These are phyloP conservation scores for Bidens hawaiensis DNA, from an alignment of 140 eudicot species.

Conservation along the genomic window DNA sequence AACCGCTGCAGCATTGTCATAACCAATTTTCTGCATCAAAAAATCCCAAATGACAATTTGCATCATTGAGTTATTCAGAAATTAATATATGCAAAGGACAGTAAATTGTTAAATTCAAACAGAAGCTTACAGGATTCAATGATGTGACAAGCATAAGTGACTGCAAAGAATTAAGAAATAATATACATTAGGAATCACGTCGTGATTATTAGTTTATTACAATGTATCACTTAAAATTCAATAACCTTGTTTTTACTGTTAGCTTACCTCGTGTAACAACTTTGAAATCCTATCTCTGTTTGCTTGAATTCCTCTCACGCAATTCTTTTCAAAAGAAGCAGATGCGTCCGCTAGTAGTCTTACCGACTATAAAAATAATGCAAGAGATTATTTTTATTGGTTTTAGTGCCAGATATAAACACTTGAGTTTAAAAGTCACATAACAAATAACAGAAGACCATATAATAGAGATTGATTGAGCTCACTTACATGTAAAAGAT, in stretches of 20 bases:
- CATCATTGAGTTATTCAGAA: slow-evolving; percentile 4
- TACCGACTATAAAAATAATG: slow-evolving; percentile 45
- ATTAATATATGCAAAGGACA: background rate
- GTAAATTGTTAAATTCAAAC: background rate
- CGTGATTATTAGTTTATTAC: background rate
- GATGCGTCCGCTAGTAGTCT: slow-evolving; percentile 88
- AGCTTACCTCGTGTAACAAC: slow-evolving; percentile 70
- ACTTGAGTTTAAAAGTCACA: background rate
- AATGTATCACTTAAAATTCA: background rate
- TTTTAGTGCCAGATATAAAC: background rate
- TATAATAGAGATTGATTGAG: background rate
- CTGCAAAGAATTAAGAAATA: slow-evolving; percentile 42
- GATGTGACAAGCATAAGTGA: slow-evolving; percentile 99
- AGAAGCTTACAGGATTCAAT: slow-evolving; percentile 85
- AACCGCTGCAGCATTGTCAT: slow-evolving; percentile 96
- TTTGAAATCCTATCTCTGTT: slow-evolving; percentile 76
- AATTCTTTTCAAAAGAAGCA: slow-evolving; percentile 92
- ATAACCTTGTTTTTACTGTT: background rate
- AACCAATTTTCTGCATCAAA: slow-evolving; percentile 78
- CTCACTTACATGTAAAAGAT: slow-evolving; percentile 70
- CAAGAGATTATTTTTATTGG: background rate
- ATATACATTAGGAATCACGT: slow-evolving; percentile 16
- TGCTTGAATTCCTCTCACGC: slow-evolving; percentile 94
- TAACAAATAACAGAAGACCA: background rate
- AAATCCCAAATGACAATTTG: background rate